Evolutionary conservation across 352 stramenopile species (phyloP).

Genomic region (Globisporangium irregulare): DNA sequence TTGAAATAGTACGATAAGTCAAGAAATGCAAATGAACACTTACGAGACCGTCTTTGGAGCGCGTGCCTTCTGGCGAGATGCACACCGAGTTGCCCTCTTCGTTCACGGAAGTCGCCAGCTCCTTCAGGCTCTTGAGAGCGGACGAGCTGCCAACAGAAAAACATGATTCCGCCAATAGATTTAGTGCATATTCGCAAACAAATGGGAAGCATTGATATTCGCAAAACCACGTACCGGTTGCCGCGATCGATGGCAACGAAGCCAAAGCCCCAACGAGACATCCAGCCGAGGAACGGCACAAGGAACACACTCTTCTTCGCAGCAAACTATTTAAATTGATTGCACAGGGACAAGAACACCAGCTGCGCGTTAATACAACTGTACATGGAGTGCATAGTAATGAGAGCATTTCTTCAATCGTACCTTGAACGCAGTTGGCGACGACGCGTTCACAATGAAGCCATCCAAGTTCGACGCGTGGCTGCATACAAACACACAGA

Average conservation of each 20-base stretch:
- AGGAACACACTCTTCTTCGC: constrained; percentile 86
- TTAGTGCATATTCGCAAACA: background rate
- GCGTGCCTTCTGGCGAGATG: constrained; percentile 83
- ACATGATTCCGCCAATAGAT: too few species aligned
- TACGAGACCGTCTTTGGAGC: constrained; percentile 77
- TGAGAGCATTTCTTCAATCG: background rate
- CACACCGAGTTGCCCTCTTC: constrained; percentile 70
- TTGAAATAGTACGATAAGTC: background rate
- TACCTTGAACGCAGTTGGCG: constrained; percentile 70
- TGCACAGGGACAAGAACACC: constrained; percentile 1
- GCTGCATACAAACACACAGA: constrained; percentile 15
- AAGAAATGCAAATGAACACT: background rate
- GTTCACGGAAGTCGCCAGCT: constrained; percentile 66
- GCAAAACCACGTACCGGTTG: constrained; percentile 38
- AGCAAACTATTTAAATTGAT: constrained; percentile 41
- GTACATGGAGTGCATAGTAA: background rate
- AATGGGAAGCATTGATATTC: background rate
- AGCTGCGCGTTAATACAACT: background rate
- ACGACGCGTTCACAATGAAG: constrained; percentile 77
- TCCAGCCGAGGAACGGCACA: constrained; percentile 75
- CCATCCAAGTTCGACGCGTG: constrained; percentile 83
- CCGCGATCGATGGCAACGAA: constrained; percentile 81
- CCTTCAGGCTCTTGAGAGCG: constrained; percentile 66
- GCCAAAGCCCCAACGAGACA: constrained; percentile 67
- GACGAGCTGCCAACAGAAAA: constrained; percentile 29